phyloP scores from a whole-genome alignment of 768 basidiomycete species.

The Chalciporus chontae region DNA sequence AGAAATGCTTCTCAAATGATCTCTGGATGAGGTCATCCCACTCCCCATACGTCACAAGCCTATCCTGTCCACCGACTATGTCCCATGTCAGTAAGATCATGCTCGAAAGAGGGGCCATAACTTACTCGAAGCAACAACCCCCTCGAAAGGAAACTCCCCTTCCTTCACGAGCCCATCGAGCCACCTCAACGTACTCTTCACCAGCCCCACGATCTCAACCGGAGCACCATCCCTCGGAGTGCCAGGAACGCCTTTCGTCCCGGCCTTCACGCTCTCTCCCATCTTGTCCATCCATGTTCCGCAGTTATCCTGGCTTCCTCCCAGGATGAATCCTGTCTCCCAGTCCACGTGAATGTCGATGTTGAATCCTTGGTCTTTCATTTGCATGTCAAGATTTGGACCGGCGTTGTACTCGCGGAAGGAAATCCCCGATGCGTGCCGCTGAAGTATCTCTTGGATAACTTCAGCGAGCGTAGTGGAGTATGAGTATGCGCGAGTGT shows the following conservation, averaged over 20 bases:
- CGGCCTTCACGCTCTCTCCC: conserved; percentile 90
- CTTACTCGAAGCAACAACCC: conserved; percentile 78
- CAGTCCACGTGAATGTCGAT: conserved; percentile 95
- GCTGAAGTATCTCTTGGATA: conserved; percentile 93
- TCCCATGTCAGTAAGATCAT: background rate
- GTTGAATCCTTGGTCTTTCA: conserved; percentile 89
- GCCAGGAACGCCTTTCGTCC: conserved; percentile 93
- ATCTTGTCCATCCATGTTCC: conserved; percentile 99
- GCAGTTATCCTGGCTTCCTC: conserved; percentile 83
- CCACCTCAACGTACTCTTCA: conserved; percentile 94
- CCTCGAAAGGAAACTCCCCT: conserved; percentile 84
- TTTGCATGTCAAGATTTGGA: conserved; percentile 95
- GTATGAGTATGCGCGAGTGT: conserved; percentile 75
- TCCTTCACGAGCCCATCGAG: conserved; percentile 59
- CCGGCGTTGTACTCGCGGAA: conserved; percentile 98
- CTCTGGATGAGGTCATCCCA: conserved; percentile 83
- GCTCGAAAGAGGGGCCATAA: conserved; percentile 2
- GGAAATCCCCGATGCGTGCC: conserved; percentile 87
- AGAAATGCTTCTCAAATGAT: conserved; percentile 90
- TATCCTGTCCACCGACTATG: conserved; percentile 66
- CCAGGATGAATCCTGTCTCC: conserved; percentile 85
- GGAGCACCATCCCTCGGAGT: conserved; percentile 96
- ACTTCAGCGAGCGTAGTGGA: conserved; percentile 88
- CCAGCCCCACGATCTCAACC: conserved; percentile 88
- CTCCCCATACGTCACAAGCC: conserved; percentile 80